phyloP scores from a whole-genome alignment of 179 eudicot species.

The Silene vulgaris region DNA sequence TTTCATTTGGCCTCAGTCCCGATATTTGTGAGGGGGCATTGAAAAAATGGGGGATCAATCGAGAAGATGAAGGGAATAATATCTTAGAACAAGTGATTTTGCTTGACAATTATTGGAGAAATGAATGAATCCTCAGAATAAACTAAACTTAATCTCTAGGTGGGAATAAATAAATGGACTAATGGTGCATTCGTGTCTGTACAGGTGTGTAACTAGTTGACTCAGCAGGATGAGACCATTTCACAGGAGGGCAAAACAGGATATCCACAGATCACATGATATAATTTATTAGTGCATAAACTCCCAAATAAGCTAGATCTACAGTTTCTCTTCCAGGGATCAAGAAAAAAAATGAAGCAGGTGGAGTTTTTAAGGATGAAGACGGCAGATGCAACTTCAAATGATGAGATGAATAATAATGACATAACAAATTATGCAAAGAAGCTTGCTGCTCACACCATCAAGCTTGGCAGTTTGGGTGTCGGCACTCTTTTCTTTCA shows the following conservation, averaged over 20 bases:
- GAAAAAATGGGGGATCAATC: too few relatives aligned
- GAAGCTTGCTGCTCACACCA: slow-evolving; percentile 51
- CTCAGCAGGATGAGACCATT: slow-evolving; percentile 5
- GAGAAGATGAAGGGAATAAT: too few relatives aligned
- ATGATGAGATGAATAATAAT: slow-evolving; percentile 40
- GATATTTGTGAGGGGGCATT: too few relatives aligned
- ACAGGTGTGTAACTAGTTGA: background rate
- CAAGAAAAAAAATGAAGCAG: slow-evolving; percentile 31
- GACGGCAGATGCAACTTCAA: slow-evolving; percentile 33
- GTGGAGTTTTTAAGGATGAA: slow-evolving; percentile 49
- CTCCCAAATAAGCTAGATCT: background rate
- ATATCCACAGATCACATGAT: background rate
- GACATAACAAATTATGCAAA: slow-evolving; percentile 48
- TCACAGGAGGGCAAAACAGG: background rate
- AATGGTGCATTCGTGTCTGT: background rate
- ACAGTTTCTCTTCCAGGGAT: background rate
- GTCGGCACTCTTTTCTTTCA: slow-evolving; percentile 65
- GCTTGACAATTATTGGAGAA: too few relatives aligned
- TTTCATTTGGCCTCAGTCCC: too few relatives aligned
- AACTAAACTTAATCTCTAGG: background rate
- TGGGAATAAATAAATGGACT: background rate
- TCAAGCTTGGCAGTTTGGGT: slow-evolving; percentile 60
- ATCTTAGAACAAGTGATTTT: too few relatives aligned
- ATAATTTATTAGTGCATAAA: background rate
- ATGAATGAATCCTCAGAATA: too few relatives aligned